Evolutionary conservation across 2,329 filamentous ascomycete genomes (phyloP), one percentile per base, ranked within the genome.

Genomic region (Hymenoscyphus infarciens): DNA sequence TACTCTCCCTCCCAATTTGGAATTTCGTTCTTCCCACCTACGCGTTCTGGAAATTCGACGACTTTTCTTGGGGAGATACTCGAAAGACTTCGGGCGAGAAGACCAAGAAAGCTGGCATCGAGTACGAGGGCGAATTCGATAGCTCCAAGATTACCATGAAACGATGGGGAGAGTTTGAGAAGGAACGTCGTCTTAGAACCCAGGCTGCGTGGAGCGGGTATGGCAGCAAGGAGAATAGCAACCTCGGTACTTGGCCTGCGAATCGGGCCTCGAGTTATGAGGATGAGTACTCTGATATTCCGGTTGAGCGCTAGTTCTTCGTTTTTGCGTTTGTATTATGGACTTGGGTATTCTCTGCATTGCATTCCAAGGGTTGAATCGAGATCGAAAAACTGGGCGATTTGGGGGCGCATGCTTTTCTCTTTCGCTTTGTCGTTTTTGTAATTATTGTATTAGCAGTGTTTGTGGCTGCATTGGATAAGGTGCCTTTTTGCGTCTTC

Each of bases 121-220:
- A 94, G 73, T 89, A 89, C 67, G 92, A 97, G 77, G 95, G 95
- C 67, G 95, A 98, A 77, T 99, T 99, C 72, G 96, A 99, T 77
- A 96, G 90, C 76, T 96, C 89, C 77, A 96, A 97, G 85, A 99
- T 99, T 75, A 97, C 94, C 42, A 99, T 99, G 95, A 97, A 97
- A 83, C 82, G 95, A 71, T 99, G 95, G 95, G 90, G 88, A 67
- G 95, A 99, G 77, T 99, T 98, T 74, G 95, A 99, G 81, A 85
- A 83, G 76, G 87, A 85, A 83, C 79, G 75, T 76, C 67, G 73
- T 38, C 31, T 69, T n/a, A 67, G 67, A 54, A 62, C 52, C 25
- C 62, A 71, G 42, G 63, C 61, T 22, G 64, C 62, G 5, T 68
- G 65, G 67, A 60, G 60, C 33, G 68, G 64, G 5, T 65, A 67